Percentiles rank a stretch among this genome's conserved stretches.
Conservation (phyloP, 1,284 basidiomycete species). For the Pterulicium gracile region DNA sequence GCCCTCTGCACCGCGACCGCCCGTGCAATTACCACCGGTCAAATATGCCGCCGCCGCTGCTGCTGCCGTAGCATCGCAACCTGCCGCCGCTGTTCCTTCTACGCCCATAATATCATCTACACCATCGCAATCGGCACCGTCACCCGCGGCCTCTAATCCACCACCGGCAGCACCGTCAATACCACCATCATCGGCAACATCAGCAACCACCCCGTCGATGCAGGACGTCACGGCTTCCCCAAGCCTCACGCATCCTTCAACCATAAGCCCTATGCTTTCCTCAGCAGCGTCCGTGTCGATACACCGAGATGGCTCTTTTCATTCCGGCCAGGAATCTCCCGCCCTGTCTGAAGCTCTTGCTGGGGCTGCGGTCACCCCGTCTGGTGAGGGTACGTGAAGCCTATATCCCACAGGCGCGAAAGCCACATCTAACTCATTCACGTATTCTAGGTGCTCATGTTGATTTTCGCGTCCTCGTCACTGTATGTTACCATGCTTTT, state of each 20-base stretch:
- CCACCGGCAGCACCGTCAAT: conserved; percentile 25
- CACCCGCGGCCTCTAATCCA: conserved; percentile 25
- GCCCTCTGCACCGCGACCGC: conserved; percentile 33
- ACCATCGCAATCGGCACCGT: conserved; percentile 21
- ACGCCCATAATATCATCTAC: conserved; percentile 20
- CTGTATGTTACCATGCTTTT: too few relatives aligned
- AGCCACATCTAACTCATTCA: too few relatives aligned
- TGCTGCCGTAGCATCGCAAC: conserved; percentile 56
- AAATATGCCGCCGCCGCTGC: conserved; percentile 89
- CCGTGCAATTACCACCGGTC: conserved; percentile 68
- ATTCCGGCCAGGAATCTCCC: conserved; percentile 59
- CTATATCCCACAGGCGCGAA: too few relatives aligned
- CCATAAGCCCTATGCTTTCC: conserved; percentile 69
- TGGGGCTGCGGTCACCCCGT: too few relatives aligned
- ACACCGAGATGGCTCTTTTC: conserved; percentile 59
- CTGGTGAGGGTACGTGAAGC: too few relatives aligned
- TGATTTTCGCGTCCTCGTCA: too few relatives aligned
- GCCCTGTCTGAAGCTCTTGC: conserved; percentile 58
- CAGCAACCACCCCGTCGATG: conserved; percentile 37
- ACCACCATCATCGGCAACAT: conserved; percentile 26
- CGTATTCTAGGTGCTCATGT: too few relatives aligned
- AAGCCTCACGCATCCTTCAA: conserved; percentile 68
- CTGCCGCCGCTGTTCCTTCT: conserved; percentile 33
- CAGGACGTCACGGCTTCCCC: conserved; percentile 46
- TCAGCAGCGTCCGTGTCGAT: conserved; percentile 65